Conservation (phyloP, 1,284 basidiomycete genomes). For the Ustilago lituana region DNA sequence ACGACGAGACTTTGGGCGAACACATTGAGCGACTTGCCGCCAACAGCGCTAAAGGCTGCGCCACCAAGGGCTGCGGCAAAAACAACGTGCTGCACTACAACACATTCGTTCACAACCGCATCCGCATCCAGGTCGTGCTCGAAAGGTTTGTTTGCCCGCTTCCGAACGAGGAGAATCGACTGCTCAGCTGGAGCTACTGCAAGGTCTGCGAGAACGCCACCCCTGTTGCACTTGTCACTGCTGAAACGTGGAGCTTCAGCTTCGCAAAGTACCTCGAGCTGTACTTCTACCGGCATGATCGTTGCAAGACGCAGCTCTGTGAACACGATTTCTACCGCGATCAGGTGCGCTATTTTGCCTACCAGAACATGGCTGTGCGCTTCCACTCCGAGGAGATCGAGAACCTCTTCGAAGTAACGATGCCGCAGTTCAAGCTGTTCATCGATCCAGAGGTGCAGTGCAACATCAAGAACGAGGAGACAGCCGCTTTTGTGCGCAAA, state of each 20-base stretch:
- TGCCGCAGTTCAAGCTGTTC: slow-evolving; percentile 86
- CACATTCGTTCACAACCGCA: slow-evolving; percentile 87
- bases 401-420: slow-evolving; percentile 81
- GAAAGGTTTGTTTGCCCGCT: slow-evolving; percentile 66
- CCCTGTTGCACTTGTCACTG: slow-evolving; percentile 86
- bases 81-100: slow-evolving; percentile 84
- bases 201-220: slow-evolving; percentile 71
- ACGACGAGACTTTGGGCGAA: slow-evolving; percentile 90
- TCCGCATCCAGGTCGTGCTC: slow-evolving; percentile 77
- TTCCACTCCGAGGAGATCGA: slow-evolving; percentile 87
- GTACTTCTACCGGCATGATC: slow-evolving; percentile 85
- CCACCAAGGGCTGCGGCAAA: slow-evolving; percentile 83
- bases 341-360: slow-evolving; percentile 91
- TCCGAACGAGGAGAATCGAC: slow-evolving; percentile 73
- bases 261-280: slow-evolving; percentile 92
- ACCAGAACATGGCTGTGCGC: slow-evolving; percentile 77
- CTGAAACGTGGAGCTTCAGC: slow-evolving; percentile 92
- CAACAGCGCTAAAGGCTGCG: slow-evolving; percentile 77
- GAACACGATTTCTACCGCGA: slow-evolving; percentile 93
- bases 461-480: slow-evolving; percentile 88
- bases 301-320: slow-evolving; percentile 80
- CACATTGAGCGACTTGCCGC: slow-evolving; percentile 83
- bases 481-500: slow-evolving; percentile 78
- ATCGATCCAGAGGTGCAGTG: slow-evolving; percentile 86
- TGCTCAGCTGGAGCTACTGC: slow-evolving; percentile 93